Evolutionary conservation across 768 basidiomycete genomes (phyloP).

Genomic region (Russula brevipes): DNA sequence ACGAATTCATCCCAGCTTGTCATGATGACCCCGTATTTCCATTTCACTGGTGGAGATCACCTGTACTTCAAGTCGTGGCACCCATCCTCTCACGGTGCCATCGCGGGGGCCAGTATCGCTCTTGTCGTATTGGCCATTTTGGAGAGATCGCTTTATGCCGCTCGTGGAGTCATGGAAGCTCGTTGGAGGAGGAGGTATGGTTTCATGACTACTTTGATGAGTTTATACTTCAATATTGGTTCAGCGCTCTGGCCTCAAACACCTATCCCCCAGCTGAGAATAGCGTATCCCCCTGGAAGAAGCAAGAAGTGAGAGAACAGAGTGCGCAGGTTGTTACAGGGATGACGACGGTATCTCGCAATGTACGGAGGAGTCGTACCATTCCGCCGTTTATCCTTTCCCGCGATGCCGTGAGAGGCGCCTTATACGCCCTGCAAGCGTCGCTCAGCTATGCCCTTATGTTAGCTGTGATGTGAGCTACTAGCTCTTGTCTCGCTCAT

Average conservation of each 20-base stretch:
- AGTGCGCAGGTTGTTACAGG: not conserved
- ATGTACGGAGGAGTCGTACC: constrained; percentile 32
- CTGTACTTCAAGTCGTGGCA: constrained; percentile 64
- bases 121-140: constrained; percentile 62
- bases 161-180: constrained; percentile 46
- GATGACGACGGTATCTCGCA: not conserved
- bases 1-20: constrained; percentile 23
- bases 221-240: not conserved
- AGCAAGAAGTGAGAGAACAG: not conserved
- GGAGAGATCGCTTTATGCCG: constrained; percentile 63
- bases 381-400: constrained; percentile 58
- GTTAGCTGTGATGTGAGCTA: constrained; percentile 71
- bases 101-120: constrained; percentile 70
- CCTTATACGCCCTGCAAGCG: constrained; percentile 57
- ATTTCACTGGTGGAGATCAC: constrained; percentile 59
- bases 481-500: not conserved
- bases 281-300: not conserved
- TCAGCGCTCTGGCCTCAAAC: not conserved
- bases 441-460: constrained; percentile 66
- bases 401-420: constrained; percentile 68
- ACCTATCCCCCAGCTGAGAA: not conserved
- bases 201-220: not conserved
- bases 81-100: constrained; percentile 63
- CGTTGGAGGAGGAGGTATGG: constrained; percentile 57
- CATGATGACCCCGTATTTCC: constrained; percentile 65